Conservation (phyloP, 2,329 filamentous ascomycete species). For the Meredithiella fracta region DNA sequence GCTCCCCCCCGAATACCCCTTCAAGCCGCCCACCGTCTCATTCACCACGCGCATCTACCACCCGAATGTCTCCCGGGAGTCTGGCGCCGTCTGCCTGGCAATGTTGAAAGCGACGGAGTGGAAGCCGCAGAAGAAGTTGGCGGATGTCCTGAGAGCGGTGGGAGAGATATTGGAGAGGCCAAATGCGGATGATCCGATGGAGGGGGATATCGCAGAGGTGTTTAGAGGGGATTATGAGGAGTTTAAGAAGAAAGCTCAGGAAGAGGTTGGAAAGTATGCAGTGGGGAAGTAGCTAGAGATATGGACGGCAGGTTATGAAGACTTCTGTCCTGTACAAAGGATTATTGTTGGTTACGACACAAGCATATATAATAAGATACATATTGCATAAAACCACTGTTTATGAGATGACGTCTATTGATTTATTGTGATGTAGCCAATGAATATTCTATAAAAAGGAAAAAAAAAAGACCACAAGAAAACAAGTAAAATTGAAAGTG, state of each 20-base stretch:
- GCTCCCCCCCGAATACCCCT: constrained; percentile 99
- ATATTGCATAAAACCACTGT: no score
- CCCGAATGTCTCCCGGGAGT: constrained; percentile 99
- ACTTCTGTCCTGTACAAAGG: no score
- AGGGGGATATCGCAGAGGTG: constrained; percentile 72
- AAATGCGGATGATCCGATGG: constrained; percentile 77
- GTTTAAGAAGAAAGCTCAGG: constrained; percentile 39
- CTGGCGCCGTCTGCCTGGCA: constrained; percentile 93
- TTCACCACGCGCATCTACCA: constrained; percentile 99
- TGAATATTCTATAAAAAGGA: not conserved
- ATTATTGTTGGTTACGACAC: no score
- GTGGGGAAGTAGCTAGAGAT: not conserved
- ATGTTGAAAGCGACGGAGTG: constrained; percentile 82
- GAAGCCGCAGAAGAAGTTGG: constrained; percentile 73
- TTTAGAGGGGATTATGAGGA: constrained; percentile 49
- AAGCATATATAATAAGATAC: no score
- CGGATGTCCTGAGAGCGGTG: constrained; percentile 60
- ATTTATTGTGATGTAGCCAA: no score
- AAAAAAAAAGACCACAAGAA: not conserved
- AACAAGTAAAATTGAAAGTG: not conserved
- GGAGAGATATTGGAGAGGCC: constrained; percentile 61
- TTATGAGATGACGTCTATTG: no score
- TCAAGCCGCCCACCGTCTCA: constrained; percentile 99
- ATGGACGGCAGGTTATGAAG: no score
- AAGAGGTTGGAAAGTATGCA: constrained; percentile 13